Base-by-base conservation (phyloP, 495 filamentous ascomycete genomes). In the Penicillium pancosmium region DNA sequence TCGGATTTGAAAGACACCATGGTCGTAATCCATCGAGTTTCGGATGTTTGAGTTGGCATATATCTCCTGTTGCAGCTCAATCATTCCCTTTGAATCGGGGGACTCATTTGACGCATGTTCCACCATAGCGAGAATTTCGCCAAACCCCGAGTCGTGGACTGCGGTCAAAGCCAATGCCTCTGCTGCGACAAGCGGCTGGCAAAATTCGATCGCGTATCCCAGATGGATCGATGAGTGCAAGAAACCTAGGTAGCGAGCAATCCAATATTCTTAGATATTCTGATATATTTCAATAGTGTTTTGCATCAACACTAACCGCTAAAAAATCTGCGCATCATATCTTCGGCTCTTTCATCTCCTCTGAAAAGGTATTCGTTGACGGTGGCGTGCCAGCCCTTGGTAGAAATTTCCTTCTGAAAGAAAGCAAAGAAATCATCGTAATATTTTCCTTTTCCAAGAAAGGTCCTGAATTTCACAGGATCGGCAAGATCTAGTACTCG, bases 161-260 rank as follows among this genome's bases (percentile, higher is more conserved):
- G 73, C 72, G 1, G 76, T 74, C 40, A 75, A 61, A 2, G 76
- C 75, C 4, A 79, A 68, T 1, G 57, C 71, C 54, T 78, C 75
- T 12, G 73, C 75, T 2, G 70, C 61, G 27, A 78, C 61, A 18
- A 61, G 56, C 2, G 75, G 70, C 55, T 71, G 73, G 8, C 71
- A 56, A 54, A 76, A 78, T 55, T 78, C 75, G 40, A 78, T 59
- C 25, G 68, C 75, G 43, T 73, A 68, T 34, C 68, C 73, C 2
- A 78, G 50, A 52, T 77, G 75, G 54, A 78, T 78, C 43, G 76
- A 52, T 3, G 75, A 69, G 58, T 77, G 75, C 31, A 66, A 64
- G 4, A 66, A 55, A 3, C 71, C 74, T 60, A 63, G 27, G 27
- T 31, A 31, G 8, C 4, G 27, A 9, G 27, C 5, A 31, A 31